These are phyloP conservation scores for Trichoderma sp. DNA, from an alignment of 2,329 filamentous ascomycete species.

Conservation along the genomic window DNA sequence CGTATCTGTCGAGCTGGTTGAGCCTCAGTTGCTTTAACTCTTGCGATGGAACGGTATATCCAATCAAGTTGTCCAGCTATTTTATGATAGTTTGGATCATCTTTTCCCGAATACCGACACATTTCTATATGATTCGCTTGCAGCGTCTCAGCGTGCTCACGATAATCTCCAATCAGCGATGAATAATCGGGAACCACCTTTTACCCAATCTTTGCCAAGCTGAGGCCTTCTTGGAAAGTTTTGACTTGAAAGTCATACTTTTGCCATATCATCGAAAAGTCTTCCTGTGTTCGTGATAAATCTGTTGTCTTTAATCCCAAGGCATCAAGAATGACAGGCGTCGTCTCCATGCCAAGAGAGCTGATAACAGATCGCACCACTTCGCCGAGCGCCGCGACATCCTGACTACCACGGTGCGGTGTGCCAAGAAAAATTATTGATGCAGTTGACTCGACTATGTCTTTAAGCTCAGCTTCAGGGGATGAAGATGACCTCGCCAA, in stretches of 20 bases:
- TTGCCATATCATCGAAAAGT: background rate
- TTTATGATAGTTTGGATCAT: background rate
- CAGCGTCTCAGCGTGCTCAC: background rate
- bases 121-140: background rate
- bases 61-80: too few species aligned
- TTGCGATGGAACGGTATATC: too few species aligned
- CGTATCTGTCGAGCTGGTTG: too few species aligned
- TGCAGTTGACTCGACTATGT: background rate
- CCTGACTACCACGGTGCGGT: background rate
- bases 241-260: background rate
- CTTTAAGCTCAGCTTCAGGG: accelerated
- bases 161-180: background rate
- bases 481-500: background rate
- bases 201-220: background rate
- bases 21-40: too few species aligned
- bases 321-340: background rate
- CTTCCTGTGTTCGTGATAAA: background rate
- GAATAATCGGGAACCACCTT: background rate
- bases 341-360: background rate
- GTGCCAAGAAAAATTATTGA: background rate
- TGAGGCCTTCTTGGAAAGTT: background rate
- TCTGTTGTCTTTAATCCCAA: background rate
- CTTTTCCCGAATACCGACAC: background rate
- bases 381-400: background rate
- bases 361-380: background rate